phyloP scores from a whole-genome alignment of 352 stramenopile species.

The Pythium folliculosum region DNA sequence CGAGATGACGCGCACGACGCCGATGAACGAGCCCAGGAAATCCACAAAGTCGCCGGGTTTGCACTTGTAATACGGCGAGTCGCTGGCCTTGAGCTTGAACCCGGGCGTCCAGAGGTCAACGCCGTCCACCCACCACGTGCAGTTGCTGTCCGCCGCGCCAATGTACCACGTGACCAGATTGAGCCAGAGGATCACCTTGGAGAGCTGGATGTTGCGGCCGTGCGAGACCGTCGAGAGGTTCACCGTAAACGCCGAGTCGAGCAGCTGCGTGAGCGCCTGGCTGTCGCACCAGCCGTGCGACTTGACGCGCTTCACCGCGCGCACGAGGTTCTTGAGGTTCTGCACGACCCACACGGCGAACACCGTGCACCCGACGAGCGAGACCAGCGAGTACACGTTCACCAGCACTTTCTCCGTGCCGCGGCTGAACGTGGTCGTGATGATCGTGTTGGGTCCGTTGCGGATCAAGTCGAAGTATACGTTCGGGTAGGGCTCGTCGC shows the following conservation, averaged over 20 bases:
- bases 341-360: conserved; percentile 22
- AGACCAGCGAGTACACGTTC: conserved; percentile 27
- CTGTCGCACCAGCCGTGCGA: conserved; percentile 2
- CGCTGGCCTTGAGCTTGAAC: conserved; percentile 7
- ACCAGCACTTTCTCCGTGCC: conserved; percentile 25
- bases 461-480: conserved; percentile 16
- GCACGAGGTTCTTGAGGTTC: background rate
- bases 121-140: conserved; percentile 26
- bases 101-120: conserved; percentile 25
- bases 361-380: conserved; percentile 19
- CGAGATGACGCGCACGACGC: conserved; percentile 17
- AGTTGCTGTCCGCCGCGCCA: conserved; percentile 24
- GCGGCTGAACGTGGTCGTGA: conserved; percentile 23
- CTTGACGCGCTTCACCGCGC: background rate
- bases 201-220: conserved; percentile 27
- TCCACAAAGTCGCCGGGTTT: conserved; percentile 17
- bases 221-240: conserved; percentile 23
- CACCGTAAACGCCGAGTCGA: conserved; percentile 13
- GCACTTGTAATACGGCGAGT: conserved; percentile 32
- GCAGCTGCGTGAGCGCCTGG: conserved; percentile 4
- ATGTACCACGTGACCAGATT: conserved; percentile 30
- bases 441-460: conserved; percentile 22
- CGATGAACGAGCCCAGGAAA: conserved; percentile 8
- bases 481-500: conserved; percentile 22
- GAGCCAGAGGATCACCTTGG: conserved; percentile 20